Percentiles rank a stretch among this genome's conserved stretches.
Evolutionary conservation across 768 basidiomycete genomes (phyloP).

Genomic region (Pulveroboletus ravenelii): DNA sequence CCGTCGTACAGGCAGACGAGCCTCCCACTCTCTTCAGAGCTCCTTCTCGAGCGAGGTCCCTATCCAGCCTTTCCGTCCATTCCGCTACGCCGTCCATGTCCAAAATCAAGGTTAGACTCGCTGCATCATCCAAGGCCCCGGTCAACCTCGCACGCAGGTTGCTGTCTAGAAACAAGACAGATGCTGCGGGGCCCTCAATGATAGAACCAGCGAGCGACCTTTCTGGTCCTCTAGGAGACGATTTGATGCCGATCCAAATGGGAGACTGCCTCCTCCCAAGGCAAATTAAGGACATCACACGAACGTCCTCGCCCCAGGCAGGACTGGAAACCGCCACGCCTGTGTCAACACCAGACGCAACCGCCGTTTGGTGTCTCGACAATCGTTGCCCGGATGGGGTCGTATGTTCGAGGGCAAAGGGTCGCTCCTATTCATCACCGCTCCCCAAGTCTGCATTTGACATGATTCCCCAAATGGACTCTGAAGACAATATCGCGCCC

Average conservation of each 20-base stretch:
- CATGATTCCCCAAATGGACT: slow-evolving; percentile 42
- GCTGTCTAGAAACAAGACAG: slow-evolving; percentile 40
- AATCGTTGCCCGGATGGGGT: slow-evolving; percentile 15
- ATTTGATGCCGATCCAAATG: slow-evolving; percentile 23
- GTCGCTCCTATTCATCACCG: slow-evolving; percentile 62
- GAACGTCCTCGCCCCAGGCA: slow-evolving; percentile 7
- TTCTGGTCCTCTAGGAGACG: slow-evolving; percentile 9
- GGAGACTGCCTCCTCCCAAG: slow-evolving; percentile 41
- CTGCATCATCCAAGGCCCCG: slow-evolving; percentile 37
- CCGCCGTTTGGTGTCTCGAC: slow-evolving; percentile 14
- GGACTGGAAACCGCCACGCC: slow-evolving; percentile 10
- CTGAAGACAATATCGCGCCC: slow-evolving; percentile 49
- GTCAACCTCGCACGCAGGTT: slow-evolving; percentile 55
- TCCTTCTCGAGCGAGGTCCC: slow-evolving; percentile 49
- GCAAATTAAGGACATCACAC: slow-evolving; percentile 32
- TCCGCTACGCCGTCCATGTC: slow-evolving; percentile 46
- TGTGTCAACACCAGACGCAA: slow-evolving; percentile 1
- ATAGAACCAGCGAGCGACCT: slow-evolving; percentile 4
- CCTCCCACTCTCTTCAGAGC: slow-evolving; percentile 23
- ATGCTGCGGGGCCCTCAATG: slow-evolving; percentile 11
- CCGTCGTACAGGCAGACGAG: slow-evolving; percentile 9
- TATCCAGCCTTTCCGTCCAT: slow-evolving; percentile 48
- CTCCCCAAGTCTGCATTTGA: slow-evolving; percentile 59
- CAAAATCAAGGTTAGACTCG: slow-evolving; percentile 44
- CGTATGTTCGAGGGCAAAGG: slow-evolving; percentile 40